phyloP scores from a whole-genome alignment of 2,329 filamentous ascomycete genomes.

The Pyricularia grisea region DNA sequence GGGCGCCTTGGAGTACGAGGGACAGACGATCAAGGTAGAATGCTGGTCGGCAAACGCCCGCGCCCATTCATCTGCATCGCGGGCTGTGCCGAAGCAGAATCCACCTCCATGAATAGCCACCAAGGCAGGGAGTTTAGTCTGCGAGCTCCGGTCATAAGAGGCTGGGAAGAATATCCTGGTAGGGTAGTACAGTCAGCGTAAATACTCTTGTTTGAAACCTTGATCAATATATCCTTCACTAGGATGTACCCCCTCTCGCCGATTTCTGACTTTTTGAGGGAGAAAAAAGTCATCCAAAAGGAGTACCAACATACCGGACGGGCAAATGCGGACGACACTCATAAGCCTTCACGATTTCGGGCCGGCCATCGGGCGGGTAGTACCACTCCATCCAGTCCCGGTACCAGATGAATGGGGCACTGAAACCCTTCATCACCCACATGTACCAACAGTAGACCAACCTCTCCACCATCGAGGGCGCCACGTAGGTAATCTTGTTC shows the following conservation, averaged over 20 bases:
- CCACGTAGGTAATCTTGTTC: background rate
- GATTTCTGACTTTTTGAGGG: background rate
- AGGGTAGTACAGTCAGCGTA: background rate
- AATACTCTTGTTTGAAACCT: background rate
- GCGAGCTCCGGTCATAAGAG: constrained; percentile 18
- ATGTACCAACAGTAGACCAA: constrained; percentile 1
- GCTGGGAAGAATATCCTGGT: constrained; percentile 31
- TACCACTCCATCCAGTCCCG: constrained; percentile 18
- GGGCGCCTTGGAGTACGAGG: constrained; percentile 41
- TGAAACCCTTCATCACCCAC: constrained; percentile 1
- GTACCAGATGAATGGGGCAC: constrained; percentile 10
- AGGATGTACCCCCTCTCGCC: background rate
- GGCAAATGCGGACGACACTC: constrained; percentile 21
- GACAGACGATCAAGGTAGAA: constrained; percentile 31
- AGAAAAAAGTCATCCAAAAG: background rate
- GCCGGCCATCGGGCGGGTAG: constrained; percentile 15
- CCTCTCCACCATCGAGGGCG: constrained; percentile 3
- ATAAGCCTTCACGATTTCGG: constrained; percentile 24
- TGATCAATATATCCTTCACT: background rate
- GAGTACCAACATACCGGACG: constrained; percentile 18
- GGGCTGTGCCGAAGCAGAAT: constrained; percentile 32
- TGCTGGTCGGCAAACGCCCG: constrained; percentile 28
- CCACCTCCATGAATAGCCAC: constrained; percentile 44
- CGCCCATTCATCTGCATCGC: constrained; percentile 38
- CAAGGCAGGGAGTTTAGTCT: constrained; percentile 27